phyloP scores from a whole-genome alignment of 495 filamentous ascomycete species.

The Peziza echinospora region DNA sequence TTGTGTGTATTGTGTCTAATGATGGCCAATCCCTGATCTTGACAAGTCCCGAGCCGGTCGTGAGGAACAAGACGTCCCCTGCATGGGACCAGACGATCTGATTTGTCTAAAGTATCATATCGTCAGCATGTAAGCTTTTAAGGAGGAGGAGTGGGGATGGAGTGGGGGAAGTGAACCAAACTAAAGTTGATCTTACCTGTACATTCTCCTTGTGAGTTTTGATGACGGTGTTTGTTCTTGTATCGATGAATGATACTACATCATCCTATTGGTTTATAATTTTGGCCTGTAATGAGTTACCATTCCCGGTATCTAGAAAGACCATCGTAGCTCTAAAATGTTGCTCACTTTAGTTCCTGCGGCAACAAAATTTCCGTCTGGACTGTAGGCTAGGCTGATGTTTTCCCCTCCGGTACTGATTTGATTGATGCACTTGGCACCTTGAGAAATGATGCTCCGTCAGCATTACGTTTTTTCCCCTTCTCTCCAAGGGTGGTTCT shows the following conservation, averaged over 20 bases:
- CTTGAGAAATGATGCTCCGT: slow-evolving; percentile 18
- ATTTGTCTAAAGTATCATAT: slow-evolving; percentile 69
- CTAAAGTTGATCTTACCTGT: no score
- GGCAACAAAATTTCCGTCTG: slow-evolving; percentile 61
- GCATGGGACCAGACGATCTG: slow-evolving; percentile 62
- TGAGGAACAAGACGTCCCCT: slow-evolving; percentile 51
- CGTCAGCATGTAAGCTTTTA: no score
- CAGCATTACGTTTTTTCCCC: slow-evolving; percentile 12
- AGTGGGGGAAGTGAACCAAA: no score
- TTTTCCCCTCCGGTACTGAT: slow-evolving; percentile 64
- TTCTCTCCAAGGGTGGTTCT: not conserved
- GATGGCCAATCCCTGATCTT: slow-evolving; percentile 58
- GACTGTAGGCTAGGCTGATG: slow-evolving; percentile 66
- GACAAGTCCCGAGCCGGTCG: slow-evolving; percentile 61
- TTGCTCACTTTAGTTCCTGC: slow-evolving; percentile 59
- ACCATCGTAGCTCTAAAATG: not conserved
- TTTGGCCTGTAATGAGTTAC: no score
- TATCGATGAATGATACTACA: slow-evolving; percentile 16
- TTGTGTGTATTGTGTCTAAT: slow-evolving; percentile 24
- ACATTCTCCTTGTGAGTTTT: slow-evolving; percentile 38
- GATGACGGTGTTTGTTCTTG: slow-evolving; percentile 23
- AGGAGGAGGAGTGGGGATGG: no score
- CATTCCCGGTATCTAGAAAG: slow-evolving; percentile 6
- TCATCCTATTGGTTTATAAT: no score
- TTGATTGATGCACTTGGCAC: slow-evolving; percentile 39